Evolutionary conservation across 2,329 filamentous ascomycete genomes (phyloP), one percentile per base, ranked within the genome.

Genomic region (Aureobasidium sp.): DNA sequence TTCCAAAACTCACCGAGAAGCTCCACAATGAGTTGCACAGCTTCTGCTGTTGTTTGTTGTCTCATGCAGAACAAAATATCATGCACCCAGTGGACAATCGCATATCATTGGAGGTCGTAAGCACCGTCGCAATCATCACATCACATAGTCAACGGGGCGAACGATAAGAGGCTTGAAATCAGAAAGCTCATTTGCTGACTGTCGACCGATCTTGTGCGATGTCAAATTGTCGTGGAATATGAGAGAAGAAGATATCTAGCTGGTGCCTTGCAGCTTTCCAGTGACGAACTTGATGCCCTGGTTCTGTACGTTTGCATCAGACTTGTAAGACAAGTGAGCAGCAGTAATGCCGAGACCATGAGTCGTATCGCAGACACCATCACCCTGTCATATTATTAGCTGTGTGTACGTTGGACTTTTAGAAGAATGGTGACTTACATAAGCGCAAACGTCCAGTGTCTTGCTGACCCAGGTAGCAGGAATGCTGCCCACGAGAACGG

Each of bases 401-500:
- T 11, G 3, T 11, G 3, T 9, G 11, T 5, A 2, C 5, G 1
- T 3, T 7, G 8, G 2, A 4, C 27, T 27, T 1, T 7, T 5
- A n/a, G 1, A 27, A 10, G 3, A 7, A 5, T 57, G 27, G 59
- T 8, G 13, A 68, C 70, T 67, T 65, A 72, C 69, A 54, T 61
- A 69, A 37, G 69, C 71, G 62, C 73, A 75, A 6, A 74, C 73
- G 64, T 75, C 73, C 54, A 71, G 51, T 5, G 72, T 74, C 69
- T 74, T 74, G 30, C 63, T 54, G 1, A 72, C 61, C 73, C 73
- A 74, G 49, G 71, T 68, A 13, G 34, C 53, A 0, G 72, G 71
- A 41, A 74, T 70, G 16, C 57, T 41, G 5, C 30, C 53, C 5
- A 44, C 37, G 5, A 42, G 16, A 8, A 61, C 63, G 2, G 62